Percentiles rank a stretch among this genome's conserved stretches.
These are phyloP conservation scores for Reutealis trisperma DNA, from an alignment of 345 rosid species.

Conservation along the genomic window DNA sequence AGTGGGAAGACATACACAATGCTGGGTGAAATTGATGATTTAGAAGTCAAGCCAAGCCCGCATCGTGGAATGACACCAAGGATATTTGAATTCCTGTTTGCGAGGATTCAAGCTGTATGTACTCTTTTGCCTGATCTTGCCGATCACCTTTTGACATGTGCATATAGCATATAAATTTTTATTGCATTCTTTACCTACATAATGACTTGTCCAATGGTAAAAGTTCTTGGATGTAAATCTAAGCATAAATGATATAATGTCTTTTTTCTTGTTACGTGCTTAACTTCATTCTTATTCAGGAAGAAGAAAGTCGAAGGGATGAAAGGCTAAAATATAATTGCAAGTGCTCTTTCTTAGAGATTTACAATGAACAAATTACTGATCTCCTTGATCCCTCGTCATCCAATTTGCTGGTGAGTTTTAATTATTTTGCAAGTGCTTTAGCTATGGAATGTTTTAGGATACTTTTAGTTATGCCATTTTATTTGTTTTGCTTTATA, in stretches of 20 bases:
- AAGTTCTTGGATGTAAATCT: neutral
- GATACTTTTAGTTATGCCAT: slow-evolving; percentile 13
- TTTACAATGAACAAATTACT: slow-evolving; percentile 91
- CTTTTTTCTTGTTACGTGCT: neutral
- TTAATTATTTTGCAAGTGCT: neutral
- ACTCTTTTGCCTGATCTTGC: slow-evolving; percentile 22
- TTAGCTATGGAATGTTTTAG: slow-evolving; percentile 9
- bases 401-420: slow-evolving; percentile 72
- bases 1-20: slow-evolving; percentile 98
- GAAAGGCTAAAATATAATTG: slow-evolving; percentile 82
- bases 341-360: slow-evolving; percentile 97
- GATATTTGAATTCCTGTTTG: slow-evolving; percentile 94
- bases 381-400: slow-evolving; percentile 97
- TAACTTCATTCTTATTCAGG: slow-evolving; percentile 43
- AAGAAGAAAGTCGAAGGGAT: slow-evolving; percentile 92
- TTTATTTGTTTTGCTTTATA: slow-evolving; percentile 26
- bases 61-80: slow-evolving; percentile 95
- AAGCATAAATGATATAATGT: neutral
- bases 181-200: neutral
- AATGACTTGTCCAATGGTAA: neutral
- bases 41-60: slow-evolving; percentile 78
- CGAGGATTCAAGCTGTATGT: slow-evolving; percentile 89
- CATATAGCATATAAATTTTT: slow-evolving; percentile 2
- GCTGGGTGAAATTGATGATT: slow-evolving; percentile 82
- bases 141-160: neutral